Base-by-base conservation (phyloP, 2,329 filamentous ascomycete genomes). In the Cryphonectria nitschkei region DNA sequence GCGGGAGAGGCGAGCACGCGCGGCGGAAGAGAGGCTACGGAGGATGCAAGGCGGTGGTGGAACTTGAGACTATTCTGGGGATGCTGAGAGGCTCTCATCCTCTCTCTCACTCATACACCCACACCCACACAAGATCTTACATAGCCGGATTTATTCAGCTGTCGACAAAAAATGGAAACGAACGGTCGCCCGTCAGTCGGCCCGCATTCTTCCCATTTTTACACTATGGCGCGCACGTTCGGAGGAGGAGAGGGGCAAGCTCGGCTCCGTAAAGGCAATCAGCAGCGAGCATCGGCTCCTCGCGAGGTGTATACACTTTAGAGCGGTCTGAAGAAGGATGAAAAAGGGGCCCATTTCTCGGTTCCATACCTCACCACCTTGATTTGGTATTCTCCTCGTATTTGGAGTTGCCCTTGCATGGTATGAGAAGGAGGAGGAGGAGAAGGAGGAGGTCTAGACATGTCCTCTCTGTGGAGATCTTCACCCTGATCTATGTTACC, bases 11-110 rank as follows among this genome's bases (percentile, higher is more conserved):
- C 91, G 95, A 77, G 96, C 96, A 4, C 89, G 95, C 76, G 96
- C 96, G 11, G 95, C 95, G 0, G 96, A 98, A 81, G 95, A 95
- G 83, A 89, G 95, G 78, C 86, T 98, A 72, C 90, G 87, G 81
- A 86, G 87, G 76, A 85, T 94, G 87, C 87, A 89, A 76, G 82
- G 77, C n/a, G 78, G 79, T 56, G 76, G 76, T n/a, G 46, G 22
- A n/a, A 50, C 22, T 46, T 78, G 69, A 76, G 26, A 34, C 58
- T 37, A 39, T 61, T 39, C 16, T 61, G 8, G 19, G 19, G 8
- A 19, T 39, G 29, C n/a, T 32, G 32, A 39, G 19, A 39, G 37
- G 37, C 37, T 9, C 7, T 11, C 3, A 3, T 19, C n/a, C 46
- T 50, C 22, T 19, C 46, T 50, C 7, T 50, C 16, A 7, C 46